Evolutionary conservation across 495 filamentous ascomycete species (phyloP).

Genomic region (Darksidea phi): DNA sequence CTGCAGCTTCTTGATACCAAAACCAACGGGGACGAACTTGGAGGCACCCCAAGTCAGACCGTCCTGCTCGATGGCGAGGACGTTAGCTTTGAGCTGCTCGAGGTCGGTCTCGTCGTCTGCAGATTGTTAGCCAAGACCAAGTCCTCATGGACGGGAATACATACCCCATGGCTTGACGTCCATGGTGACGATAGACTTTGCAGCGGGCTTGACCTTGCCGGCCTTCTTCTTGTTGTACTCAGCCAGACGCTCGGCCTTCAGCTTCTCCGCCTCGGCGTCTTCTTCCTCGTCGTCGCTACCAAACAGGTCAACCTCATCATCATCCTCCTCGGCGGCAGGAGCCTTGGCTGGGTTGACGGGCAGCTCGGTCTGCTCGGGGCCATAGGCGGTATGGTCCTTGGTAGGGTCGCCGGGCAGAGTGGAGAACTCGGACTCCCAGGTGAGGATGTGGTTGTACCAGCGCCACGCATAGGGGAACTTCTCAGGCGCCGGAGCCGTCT

Average conservation of each 20-base stretch:
- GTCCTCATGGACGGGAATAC: slow-evolving; percentile 40
- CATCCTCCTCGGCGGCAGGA: slow-evolving; percentile 60
- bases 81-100: slow-evolving; percentile 72
- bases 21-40: slow-evolving; percentile 84
- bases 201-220: slow-evolving; percentile 79
- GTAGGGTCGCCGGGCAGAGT: slow-evolving; percentile 88
- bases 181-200: slow-evolving; percentile 92
- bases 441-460: slow-evolving; percentile 98
- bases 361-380: slow-evolving; percentile 73
- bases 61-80: slow-evolving; percentile 85
- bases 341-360: slow-evolving; percentile 85
- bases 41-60: slow-evolving; percentile 95
- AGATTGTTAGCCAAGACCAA: slow-evolving; percentile 20
- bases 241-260: slow-evolving; percentile 83
- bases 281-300: slow-evolving; percentile 89
- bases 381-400: slow-evolving; percentile 83
- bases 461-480: slow-evolving; percentile 93
- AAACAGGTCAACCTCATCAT: slow-evolving; percentile 84
- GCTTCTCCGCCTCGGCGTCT: slow-evolving; percentile 75
- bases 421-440: slow-evolving; percentile 86
- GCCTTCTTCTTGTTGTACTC: slow-evolving; percentile 99
- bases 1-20: slow-evolving; percentile 99
- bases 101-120: slow-evolving; percentile 92
- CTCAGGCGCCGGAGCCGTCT: slow-evolving; percentile 65
- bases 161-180: slow-evolving; percentile 99